These are phyloP conservation scores for Rhododendron simsii DNA, from an alignment of 148 eudicot species.

Conservation along the genomic window DNA sequence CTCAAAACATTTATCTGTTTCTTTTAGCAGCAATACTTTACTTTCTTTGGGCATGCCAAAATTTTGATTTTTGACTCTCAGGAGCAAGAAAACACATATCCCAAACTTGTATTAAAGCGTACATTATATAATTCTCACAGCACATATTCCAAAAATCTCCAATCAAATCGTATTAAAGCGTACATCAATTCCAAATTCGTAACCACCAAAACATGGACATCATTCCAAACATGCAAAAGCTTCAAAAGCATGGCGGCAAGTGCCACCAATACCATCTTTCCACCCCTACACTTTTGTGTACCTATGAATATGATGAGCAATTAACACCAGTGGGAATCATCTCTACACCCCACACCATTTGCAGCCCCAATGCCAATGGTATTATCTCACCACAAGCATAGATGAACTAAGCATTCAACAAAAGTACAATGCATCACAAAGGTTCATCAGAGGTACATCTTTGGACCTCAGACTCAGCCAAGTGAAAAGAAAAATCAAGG, in stretches of 20 bases:
- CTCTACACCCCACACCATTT: background rate
- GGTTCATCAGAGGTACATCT: background rate
- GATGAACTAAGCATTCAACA: background rate
- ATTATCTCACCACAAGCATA: background rate
- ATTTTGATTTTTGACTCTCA: background rate
- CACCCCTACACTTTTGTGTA: background rate
- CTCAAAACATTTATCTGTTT: background rate
- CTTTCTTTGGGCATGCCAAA: slow-evolving; percentile 4
- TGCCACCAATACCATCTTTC: background rate
- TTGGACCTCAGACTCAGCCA: background rate
- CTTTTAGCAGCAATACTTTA: background rate
- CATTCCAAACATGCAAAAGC: background rate
- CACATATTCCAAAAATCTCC: background rate
- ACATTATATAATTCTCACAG: background rate
- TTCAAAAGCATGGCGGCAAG: background rate
- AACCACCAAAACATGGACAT: background rate
- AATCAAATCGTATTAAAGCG: background rate
- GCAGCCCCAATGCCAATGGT: background rate
- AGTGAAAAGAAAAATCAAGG: background rate
- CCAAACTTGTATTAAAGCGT: background rate
- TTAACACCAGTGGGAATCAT: background rate
- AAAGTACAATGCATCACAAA: background rate
- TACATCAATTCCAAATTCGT: background rate
- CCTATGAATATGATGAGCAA: background rate
- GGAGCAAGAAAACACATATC: background rate